phyloP scores from a whole-genome alignment of 164 flowering plant genomes.

The Paratinospora sagittata region DNA sequence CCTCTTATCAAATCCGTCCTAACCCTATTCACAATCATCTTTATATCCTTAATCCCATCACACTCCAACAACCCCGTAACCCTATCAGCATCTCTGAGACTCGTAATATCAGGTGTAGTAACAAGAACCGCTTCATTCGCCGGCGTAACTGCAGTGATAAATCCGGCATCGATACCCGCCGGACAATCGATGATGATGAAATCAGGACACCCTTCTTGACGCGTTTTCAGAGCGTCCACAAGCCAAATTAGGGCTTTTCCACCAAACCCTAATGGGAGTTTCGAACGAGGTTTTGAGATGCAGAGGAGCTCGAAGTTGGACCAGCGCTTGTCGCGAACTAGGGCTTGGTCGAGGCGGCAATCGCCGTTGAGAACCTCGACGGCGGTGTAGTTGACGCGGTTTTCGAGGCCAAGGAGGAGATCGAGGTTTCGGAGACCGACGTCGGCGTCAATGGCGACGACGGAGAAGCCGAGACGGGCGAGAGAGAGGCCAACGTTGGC shows the following conservation, averaged over 20 bases:
- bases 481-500: conserved; percentile 88
- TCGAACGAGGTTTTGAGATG: conserved; percentile 90
- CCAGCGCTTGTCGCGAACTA: conserved; percentile 90
- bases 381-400: conserved; percentile 91
- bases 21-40: conserved; percentile 95
- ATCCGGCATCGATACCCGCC: conserved; percentile 97
- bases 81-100: conserved; percentile 85
- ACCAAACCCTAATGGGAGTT: conserved; percentile 82
- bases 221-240: conserved; percentile 73
- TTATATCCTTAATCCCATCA: conserved; percentile 94
- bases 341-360: conserved; percentile 89
- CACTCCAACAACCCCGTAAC: conserved; percentile 89
- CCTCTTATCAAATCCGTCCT: conserved; percentile 95
- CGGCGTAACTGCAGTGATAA: conserved; percentile 92
- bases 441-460: conserved; percentile 93
- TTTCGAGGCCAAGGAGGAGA: conserved; percentile 87
- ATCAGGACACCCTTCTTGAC: conserved; percentile 67
- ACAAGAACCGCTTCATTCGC: conserved; percentile 95
- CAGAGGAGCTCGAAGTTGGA: conserved; percentile 84
- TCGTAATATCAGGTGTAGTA: conserved; percentile 90
- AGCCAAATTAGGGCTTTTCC: conserved; percentile 90
- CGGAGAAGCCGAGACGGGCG: conserved; percentile 91
- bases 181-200: conserved; percentile 93
- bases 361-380: conserved; percentile 95
- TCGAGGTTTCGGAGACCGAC: conserved; percentile 96